These are phyloP conservation scores for Aspergillus novofumigatus DNA, from an alignment of 2,329 filamentous ascomycete species.

Conservation along the genomic window DNA sequence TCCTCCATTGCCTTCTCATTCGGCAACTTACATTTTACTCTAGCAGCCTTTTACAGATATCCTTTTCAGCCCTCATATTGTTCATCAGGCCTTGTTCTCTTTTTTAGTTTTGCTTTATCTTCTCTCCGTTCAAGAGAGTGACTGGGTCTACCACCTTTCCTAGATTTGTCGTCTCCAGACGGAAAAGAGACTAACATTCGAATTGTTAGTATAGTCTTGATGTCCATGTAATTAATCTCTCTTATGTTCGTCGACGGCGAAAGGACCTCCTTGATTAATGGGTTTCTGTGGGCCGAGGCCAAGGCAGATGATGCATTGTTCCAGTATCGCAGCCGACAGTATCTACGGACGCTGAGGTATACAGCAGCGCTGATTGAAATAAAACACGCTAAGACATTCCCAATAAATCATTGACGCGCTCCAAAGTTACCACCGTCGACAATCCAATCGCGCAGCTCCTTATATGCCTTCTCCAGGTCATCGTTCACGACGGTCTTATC, in stretches of 20 bases:
- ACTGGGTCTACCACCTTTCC: conserved; percentile 22
- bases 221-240: conserved; percentile 35
- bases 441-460: conserved; percentile 51
- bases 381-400: not conserved
- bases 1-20: conserved; percentile 9
- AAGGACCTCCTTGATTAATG: conserved; percentile 16
- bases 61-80: conserved; percentile 30
- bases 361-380: not conserved
- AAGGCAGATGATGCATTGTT: conserved; percentile 3
- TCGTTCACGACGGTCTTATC: conserved; percentile 65
- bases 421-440: conserved; percentile 40
- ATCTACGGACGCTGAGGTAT: not conserved
- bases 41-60: conserved; percentile 38
- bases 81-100: conserved; percentile 17
- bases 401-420: conserved; percentile 15
- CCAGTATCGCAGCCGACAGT: conserved; percentile 1
- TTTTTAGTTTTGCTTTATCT: conserved; percentile 18
- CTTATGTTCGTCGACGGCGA: conserved; percentile 27
- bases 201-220: conserved; percentile 22
- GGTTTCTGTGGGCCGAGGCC: not conserved
- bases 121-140: conserved; percentile 14
- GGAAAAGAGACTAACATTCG: conserved; percentile 25
- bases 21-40: conserved; percentile 28
- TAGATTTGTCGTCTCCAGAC: conserved; percentile 24
- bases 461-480: conserved; percentile 55